phyloP scores from a whole-genome alignment of 2,329 filamentous ascomycete genomes.

The Trichoderma cornu-damae region DNA sequence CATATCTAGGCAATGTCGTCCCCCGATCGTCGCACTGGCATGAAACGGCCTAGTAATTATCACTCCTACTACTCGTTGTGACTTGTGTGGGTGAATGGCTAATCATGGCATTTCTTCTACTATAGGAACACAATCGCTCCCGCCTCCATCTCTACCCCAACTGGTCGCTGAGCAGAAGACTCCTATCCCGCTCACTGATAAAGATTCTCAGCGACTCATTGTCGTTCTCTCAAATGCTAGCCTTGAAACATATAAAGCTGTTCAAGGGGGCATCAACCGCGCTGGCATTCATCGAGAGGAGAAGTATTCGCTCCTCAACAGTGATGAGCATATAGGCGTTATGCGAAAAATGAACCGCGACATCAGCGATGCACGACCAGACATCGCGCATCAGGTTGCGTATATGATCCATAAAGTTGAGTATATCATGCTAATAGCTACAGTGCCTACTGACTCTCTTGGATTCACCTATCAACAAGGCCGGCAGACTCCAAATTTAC shows the following conservation, averaged over 20 bases:
- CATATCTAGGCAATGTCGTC: slow-evolving; percentile 33
- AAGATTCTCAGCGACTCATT: slow-evolving; percentile 84
- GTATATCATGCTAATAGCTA: slow-evolving; percentile 43
- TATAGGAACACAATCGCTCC: slow-evolving; percentile 85
- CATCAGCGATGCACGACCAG: slow-evolving; percentile 93
- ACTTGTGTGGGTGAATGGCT: slow-evolving; percentile 14
- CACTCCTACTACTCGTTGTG: background rate
- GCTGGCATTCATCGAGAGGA: slow-evolving; percentile 70
- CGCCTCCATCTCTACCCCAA: slow-evolving; percentile 82
- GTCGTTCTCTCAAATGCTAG: slow-evolving; percentile 96
- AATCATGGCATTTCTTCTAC: slow-evolving; percentile 18
- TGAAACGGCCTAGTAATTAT: slow-evolving; percentile 42
- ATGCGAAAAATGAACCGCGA: slow-evolving; percentile 99
- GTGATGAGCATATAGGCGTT: slow-evolving; percentile 96
- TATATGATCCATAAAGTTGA: slow-evolving; percentile 31
- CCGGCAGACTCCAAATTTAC: slow-evolving; percentile 94
- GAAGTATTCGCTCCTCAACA: slow-evolving; percentile 96
- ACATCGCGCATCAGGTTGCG: slow-evolving; percentile 94
- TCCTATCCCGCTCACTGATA: slow-evolving; percentile 79
- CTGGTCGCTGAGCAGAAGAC: slow-evolving; percentile 89
- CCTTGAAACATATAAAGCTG: slow-evolving; percentile 93
- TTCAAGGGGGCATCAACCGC: slow-evolving; percentile 62
- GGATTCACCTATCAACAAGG: slow-evolving; percentile 98
- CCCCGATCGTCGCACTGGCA: slow-evolving; percentile 38
- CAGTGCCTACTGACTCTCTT: slow-evolving; percentile 95